Percentiles rank a stretch among this genome's conserved stretches.
Evolutionary conservation across 2,329 filamentous ascomycete species (phyloP).

Genomic region (Pseudogymnoascus sp.): DNA sequence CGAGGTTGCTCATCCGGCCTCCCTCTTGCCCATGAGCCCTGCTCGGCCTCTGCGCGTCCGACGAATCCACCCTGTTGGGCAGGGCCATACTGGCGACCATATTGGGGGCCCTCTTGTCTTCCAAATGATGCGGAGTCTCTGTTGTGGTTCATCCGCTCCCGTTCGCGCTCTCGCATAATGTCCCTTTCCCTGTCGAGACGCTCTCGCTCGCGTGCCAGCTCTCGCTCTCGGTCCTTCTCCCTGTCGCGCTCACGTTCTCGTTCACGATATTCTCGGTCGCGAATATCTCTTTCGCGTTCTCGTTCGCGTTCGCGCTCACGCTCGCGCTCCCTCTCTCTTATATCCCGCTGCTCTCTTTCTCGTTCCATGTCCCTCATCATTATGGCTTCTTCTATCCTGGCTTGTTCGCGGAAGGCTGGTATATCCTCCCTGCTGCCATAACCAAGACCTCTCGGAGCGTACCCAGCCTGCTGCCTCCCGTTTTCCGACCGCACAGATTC

Average conservation of each 20-base stretch:
- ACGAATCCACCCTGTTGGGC: slow-evolving; percentile 18
- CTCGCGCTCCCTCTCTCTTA: slow-evolving; percentile 23
- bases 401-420: slow-evolving; percentile 29
- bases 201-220: slow-evolving; percentile 8
- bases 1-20: slow-evolving; percentile 14
- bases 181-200: slow-evolving; percentile 16
- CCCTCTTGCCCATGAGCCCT: slow-evolving; percentile 24
- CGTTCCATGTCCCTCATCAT: slow-evolving; percentile 35
- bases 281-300: slow-evolving; percentile 30
- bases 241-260: slow-evolving; percentile 39
- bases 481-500: slow-evolving; percentile 1
- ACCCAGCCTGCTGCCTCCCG: slow-evolving; percentile 1
- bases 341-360: slow-evolving; percentile 27
- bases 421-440: slow-evolving; percentile 25
- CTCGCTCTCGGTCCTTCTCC: slow-evolving; percentile 30
- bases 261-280: slow-evolving; percentile 23
- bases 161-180: background rate
- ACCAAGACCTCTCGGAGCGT: slow-evolving; percentile 15
- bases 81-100: slow-evolving; percentile 20
- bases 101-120: slow-evolving; percentile 8
- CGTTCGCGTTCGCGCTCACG: slow-evolving; percentile 39
- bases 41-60: slow-evolving; percentile 24
- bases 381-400: slow-evolving; percentile 43
- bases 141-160: slow-evolving; percentile 1
- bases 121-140: slow-evolving; percentile 1